Base-by-base conservation (phyloP, 805 yeast genomes). In the Pichia kluyveri region DNA sequence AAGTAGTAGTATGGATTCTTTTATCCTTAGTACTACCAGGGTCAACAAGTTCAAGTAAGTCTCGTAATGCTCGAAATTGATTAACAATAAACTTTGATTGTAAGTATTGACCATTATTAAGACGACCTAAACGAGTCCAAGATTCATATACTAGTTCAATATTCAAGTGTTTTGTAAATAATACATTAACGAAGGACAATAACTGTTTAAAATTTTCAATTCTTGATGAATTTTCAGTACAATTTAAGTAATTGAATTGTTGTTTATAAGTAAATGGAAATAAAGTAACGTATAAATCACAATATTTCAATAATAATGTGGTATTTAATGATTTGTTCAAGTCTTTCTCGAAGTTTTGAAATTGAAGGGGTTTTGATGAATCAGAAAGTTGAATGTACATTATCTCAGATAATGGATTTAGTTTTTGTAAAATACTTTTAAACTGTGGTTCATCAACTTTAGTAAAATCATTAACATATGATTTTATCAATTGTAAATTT, bases 391-490 rank as follows among this genome's bases (percentile, higher is more conserved):
- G 86, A 42, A 76, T 59, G 53, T 70, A 75, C n/a, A 82, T 63
- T 0, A 81, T 72, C 52, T 75, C 75, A 0, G 85, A 78, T 45
- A 82, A 61, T 0, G 89, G 89, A 11, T 82, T 72, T 19, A 82
- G 62, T 2, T 76, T 67, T 23, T 79, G 58, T 14, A 81, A 63
- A 37, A 63, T 56, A 15, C 38, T 39, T 30, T 40, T 45, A 14
- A 49, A 45, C 14, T 18, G 19, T 8, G 15, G 15, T 9, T 34
- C 36, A 19, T n/a, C 18, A 8, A 34, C 5, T 8, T 34, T 34
- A 34, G 37, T 9, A 8, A 34, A 34, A 7, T 15, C 17, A 8
- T 34, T 14, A 34, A 15, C 2, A 36, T 49, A 51, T 5, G 43
- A 38, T 32, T 36, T 37, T 17, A 31, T 9, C 4, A 14, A 8